Base-by-base conservation (phyloP, 805 yeast genomes). In the Saccharomycopsis capsularis region DNA sequence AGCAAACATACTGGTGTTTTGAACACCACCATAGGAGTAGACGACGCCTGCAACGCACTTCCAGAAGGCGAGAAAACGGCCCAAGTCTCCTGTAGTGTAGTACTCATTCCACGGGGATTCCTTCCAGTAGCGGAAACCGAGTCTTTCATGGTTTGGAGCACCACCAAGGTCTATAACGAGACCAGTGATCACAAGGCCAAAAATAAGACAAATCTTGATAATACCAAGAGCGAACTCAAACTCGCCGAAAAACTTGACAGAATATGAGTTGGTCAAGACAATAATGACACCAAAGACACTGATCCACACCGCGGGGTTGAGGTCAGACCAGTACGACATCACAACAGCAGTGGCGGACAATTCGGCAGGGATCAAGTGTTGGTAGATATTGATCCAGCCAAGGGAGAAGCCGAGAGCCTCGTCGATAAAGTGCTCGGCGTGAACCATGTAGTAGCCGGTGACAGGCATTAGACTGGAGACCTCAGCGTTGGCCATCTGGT, bases 81-180 rank as follows among this genome's bases (percentile, higher is more conserved):
- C 89, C 25, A 83, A 72, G 49, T 65, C 62, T 23, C 87, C 87
- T 6, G 57, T 60, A 0, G 81, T 75, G 56, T 13, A 13, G 24
- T 22, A 9, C n/a, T n/a, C 38, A 16, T 34, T 34, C 19, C 13
- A 34, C 38, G 38, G 38, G 4, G 82, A 82, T 48, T 67, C 51
- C 44, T 70, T 63, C 88, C 88, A 82, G 65, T 71, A 81, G 54
- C 81, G 78, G 72, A 81, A 81, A 4, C 88, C 88, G 30, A 76
- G 63, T 51, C 82, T 71, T 46, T 76, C 79, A 45, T 72, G 71
- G 18, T 55, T 50, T 42, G 66, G 66, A 54, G 73, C 79, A 22
- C 79, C 78, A 54, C 73, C 73, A 67, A 73, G 72, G 39, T 74
- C 60, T 38, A 74, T 60, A 11, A 39, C 42, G 7, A 74, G 67